These are phyloP conservation scores for Talaromyces sp. DNA, from an alignment of 2,329 filamentous ascomycete species.

Conservation along the genomic window DNA sequence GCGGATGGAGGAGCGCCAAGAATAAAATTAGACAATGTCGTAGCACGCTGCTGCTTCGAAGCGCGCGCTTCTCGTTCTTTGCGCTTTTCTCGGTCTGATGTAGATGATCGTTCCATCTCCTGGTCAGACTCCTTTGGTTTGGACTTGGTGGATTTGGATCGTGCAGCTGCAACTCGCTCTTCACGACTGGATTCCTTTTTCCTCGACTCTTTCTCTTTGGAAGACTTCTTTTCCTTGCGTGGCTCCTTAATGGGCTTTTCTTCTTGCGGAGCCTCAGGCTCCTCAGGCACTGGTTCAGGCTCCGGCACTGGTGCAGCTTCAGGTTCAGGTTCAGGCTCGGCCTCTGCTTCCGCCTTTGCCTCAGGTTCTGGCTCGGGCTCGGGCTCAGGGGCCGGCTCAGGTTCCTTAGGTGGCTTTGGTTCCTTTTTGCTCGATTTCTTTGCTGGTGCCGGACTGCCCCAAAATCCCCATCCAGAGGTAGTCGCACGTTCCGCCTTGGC, in stretches of 20 bases:
- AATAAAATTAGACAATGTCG: constrained; percentile 63
- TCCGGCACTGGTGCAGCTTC: constrained; percentile 42
- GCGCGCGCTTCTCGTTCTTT: constrained; percentile 51
- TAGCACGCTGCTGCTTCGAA: constrained; percentile 59
- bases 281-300: constrained; percentile 35
- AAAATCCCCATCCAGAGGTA: constrained; percentile 73
- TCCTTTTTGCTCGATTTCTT: constrained; percentile 54
- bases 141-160: constrained; percentile 63
- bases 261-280: constrained; percentile 36
- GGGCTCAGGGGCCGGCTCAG: constrained; percentile 16
- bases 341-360: constrained; percentile 30
- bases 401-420: constrained; percentile 30
- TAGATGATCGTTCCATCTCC: constrained; percentile 66
- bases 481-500: constrained; percentile 71
- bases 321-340: constrained; percentile 34
- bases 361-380: constrained; percentile 15
- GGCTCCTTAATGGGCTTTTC: constrained; percentile 15
- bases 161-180: constrained; percentile 47
- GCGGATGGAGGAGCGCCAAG: constrained; percentile 64
- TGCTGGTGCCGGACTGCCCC: constrained; percentile 60
- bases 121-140: constrained; percentile 63
- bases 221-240: constrained; percentile 46
- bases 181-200: constrained; percentile 40
- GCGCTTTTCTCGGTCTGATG: constrained; percentile 69
- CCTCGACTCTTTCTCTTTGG: constrained; percentile 28